Evolutionary conservation across 495 filamentous ascomycete species (phyloP).

Genomic region (Lophiostoma macrostomum): DNA sequence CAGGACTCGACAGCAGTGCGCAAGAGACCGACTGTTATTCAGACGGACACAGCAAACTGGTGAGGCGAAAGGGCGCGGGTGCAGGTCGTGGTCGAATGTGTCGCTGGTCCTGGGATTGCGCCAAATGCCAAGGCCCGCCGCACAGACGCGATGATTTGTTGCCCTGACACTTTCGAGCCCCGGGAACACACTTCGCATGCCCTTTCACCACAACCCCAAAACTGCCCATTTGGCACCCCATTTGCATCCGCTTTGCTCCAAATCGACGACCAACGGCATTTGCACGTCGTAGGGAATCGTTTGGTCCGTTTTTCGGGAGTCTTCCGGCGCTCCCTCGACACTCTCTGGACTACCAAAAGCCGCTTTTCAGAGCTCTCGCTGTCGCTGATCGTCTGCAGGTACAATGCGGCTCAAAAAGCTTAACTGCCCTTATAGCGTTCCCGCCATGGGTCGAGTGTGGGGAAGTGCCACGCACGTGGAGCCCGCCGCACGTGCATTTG

Average conservation of each 20-base stretch:
- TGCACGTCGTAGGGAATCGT: no score
- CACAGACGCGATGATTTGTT: no score
- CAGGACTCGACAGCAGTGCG: not conserved
- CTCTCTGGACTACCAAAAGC: constrained; percentile 2
- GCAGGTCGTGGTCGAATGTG: no score
- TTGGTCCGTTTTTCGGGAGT: constrained; percentile 13
- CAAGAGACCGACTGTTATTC: not conserved
- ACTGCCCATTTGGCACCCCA: no score
- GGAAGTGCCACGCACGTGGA: constrained; percentile 17
- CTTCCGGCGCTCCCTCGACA: not conserved
- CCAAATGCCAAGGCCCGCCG: no score
- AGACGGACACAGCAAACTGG: not conserved
- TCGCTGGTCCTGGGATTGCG: no score
- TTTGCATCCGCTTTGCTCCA: no score
- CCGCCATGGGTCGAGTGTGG: constrained; percentile 24
- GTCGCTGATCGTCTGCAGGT: constrained; percentile 34
- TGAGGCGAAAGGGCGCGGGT: no score
- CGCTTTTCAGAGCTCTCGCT: constrained; percentile 6
- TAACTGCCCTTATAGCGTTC: constrained; percentile 9
- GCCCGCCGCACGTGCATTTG: constrained; percentile 19
- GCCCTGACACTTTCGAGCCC: no score
- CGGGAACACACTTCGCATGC: no score
- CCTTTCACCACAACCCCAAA: no score
- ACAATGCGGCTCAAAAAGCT: constrained; percentile 35
- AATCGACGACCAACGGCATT: no score